Conservation (phyloP, 208 protist species). For the Acanthamoeba castellanii region DNA sequence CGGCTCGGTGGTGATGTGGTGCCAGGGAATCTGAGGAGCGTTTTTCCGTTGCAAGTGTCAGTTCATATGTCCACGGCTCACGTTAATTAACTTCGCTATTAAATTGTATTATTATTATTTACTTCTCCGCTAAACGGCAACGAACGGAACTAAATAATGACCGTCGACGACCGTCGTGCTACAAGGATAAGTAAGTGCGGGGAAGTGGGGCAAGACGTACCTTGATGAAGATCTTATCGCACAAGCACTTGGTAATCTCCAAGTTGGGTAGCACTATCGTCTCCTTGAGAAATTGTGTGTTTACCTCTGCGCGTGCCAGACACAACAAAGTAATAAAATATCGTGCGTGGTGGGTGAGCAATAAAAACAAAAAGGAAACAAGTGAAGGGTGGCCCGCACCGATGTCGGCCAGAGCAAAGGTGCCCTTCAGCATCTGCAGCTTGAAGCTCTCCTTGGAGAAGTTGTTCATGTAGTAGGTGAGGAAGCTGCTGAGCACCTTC, state of each 20-base stretch:
- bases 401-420: constrained; percentile 45
- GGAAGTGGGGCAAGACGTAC: background rate
- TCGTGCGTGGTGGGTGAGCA: background rate
- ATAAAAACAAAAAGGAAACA: background rate
- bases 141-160: background rate
- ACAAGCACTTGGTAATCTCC: constrained; percentile 57
- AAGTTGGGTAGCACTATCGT: constrained; percentile 57
- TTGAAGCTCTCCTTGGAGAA: constrained; percentile 65
- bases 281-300: constrained; percentile 64
- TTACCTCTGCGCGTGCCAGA: constrained; percentile 18
- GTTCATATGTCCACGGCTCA: no score
- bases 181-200: background rate
- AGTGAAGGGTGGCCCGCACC: background rate
- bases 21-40: constrained; percentile 46
- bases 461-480: constrained; percentile 70
- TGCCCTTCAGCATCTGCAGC: constrained; percentile 50
- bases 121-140: background rate
- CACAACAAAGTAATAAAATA: background rate
- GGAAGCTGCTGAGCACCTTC: constrained; percentile 60
- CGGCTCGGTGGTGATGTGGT: constrained; percentile 38
- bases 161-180: background rate
- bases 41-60: background rate
- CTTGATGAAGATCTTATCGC: constrained; percentile 49
- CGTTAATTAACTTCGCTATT: background rate
- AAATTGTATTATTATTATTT: background rate